Evolutionary conservation across 164 flowering plant genomes (phyloP).

Genomic region (Sextonia rubra): DNA sequence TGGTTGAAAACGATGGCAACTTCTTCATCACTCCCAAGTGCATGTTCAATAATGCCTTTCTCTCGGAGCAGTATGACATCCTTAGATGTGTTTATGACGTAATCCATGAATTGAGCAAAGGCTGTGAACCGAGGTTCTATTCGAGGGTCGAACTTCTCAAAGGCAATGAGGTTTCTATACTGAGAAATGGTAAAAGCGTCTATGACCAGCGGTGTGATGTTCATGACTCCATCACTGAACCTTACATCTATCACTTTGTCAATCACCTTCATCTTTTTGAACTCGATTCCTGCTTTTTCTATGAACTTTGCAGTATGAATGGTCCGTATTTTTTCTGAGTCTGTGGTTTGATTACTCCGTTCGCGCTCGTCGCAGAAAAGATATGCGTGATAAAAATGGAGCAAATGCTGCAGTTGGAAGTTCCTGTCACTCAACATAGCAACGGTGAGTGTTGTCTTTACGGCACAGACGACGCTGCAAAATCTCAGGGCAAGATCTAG

Average conservation of each 20-base stretch:
- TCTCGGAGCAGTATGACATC: neutral
- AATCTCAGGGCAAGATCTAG: no score
- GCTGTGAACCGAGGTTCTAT: neutral
- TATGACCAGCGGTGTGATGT: neutral
- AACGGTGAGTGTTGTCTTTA: no score
- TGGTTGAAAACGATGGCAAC: conserved; percentile 16
- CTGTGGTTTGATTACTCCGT: no score
- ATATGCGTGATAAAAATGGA: no score
- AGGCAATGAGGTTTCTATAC: neutral
- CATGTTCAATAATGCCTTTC: neutral
- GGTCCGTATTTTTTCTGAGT: neutral
- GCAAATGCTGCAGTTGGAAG: no score
- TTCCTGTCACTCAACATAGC: no score
- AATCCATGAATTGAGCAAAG: neutral
- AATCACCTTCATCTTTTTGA: neutral
- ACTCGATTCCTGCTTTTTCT: neutral
- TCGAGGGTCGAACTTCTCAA: neutral
- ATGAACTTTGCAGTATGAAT: neutral
- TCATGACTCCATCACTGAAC: neutral
- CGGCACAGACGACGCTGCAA: no score
- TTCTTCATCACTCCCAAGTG: neutral
- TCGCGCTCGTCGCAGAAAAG: no score
- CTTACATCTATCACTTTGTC: neutral
- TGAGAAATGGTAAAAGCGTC: neutral
- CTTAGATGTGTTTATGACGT: neutral